Evolutionary conservation across 257 asterid species (phyloP).

Genomic region (Solanum arcanum): DNA sequence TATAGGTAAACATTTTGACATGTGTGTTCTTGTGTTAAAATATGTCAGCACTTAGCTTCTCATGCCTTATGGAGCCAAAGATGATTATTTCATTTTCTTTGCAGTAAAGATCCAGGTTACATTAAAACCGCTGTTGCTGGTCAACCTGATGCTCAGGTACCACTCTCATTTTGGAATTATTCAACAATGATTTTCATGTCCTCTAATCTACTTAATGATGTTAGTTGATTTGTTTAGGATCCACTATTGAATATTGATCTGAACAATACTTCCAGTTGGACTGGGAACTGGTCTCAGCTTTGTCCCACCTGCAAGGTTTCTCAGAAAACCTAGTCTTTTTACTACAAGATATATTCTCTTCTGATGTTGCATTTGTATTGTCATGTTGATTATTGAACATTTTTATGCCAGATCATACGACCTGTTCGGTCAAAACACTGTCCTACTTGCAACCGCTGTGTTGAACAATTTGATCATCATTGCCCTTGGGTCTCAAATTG

Average conservation of each 20-base stretch:
- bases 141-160: slow-evolving; percentile 63
- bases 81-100: slow-evolving; percentile 20
- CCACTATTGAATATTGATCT: slow-evolving; percentile 68
- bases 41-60: not conserved
- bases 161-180: not conserved
- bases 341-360: slow-evolving; percentile 7
- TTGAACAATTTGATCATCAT: slow-evolving; percentile 98
- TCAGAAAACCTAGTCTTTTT: not conserved
- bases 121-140: slow-evolving; percentile 25
- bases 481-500: slow-evolving; percentile 99
- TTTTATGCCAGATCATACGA: slow-evolving; percentile 63
- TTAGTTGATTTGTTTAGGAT: slow-evolving; percentile 42
- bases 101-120: slow-evolving; percentile 94
- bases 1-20: not conserved
- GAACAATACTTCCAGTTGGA: slow-evolving; percentile 53
- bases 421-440: slow-evolving; percentile 98
- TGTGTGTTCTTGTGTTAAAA: not conserved
- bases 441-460: slow-evolving; percentile 80
- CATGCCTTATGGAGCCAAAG: not conserved
- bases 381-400: not conserved
- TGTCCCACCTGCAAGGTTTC: slow-evolving; percentile 99
- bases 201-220: not conserved
- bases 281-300: slow-evolving; percentile 94
- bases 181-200: not conserved
- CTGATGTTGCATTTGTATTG: slow-evolving; percentile 6